Evolutionary conservation across 768 basidiomycete species (phyloP).

Genomic region (Austroboletus festivus): DNA sequence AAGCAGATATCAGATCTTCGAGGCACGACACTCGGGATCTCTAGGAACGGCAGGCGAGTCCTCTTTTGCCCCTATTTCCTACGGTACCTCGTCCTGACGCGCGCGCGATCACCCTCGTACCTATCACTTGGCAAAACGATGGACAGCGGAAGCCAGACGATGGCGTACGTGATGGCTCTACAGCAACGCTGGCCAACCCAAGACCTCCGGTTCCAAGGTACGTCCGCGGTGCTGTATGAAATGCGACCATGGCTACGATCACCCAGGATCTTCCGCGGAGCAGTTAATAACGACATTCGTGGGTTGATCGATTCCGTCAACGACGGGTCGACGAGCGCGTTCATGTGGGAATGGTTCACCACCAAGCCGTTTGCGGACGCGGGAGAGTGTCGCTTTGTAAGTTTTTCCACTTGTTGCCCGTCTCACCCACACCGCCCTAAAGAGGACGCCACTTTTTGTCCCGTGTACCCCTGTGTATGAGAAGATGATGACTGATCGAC

Average conservation of each 20-base stretch:
- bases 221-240: conserved; percentile 11
- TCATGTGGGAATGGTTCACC: conserved; percentile 96
- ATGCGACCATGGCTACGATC: too few relatives aligned
- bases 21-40: conserved; percentile 85
- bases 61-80: neutral
- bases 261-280: too few relatives aligned
- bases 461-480: neutral
- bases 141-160: conserved; percentile 85
- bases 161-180: conserved; percentile 93
- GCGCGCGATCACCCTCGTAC: neutral
- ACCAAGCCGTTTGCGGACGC: conserved; percentile 78
- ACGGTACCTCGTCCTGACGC: neutral
- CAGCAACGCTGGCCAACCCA: conserved; percentile 79
- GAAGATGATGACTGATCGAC: neutral
- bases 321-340: conserved; percentile 81
- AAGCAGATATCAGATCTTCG: conserved; percentile 70
- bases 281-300: conserved; percentile 80
- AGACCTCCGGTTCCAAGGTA: conserved; percentile 69
- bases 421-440: neutral
- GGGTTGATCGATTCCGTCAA: conserved; percentile 86
- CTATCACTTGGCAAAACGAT: neutral
- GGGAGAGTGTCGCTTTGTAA: conserved; percentile 79
- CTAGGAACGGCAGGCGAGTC: conserved; percentile 72
- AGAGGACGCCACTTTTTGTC: neutral
- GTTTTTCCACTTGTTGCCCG: conserved; percentile 31